These are phyloP conservation scores for Parasarocladium wereldwijsianum DNA, from an alignment of 2,329 filamentous ascomycete species.

Conservation along the genomic window DNA sequence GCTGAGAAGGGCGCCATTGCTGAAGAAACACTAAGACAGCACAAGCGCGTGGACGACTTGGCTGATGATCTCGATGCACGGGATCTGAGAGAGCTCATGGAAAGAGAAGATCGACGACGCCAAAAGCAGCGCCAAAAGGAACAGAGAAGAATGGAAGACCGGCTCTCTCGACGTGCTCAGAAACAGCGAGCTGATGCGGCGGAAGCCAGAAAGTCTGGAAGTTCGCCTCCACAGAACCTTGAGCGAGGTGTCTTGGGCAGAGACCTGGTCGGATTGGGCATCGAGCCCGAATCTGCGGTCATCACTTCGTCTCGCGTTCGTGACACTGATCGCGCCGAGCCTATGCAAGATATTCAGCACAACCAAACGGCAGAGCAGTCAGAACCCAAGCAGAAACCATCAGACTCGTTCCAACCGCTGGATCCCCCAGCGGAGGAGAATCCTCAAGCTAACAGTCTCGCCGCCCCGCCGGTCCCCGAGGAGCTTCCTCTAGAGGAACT, in stretches of 20 bases:
- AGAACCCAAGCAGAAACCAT: neutral
- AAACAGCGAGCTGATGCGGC: conserved; percentile 45
- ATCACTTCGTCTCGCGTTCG: conserved; percentile 39
- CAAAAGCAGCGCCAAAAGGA: conserved; percentile 60
- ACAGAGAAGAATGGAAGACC: conserved; percentile 49
- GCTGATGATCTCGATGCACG: conserved; percentile 77
- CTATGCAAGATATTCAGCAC: conserved; percentile 11
- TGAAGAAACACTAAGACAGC: conserved; percentile 44
- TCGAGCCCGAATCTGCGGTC: conserved; percentile 37
- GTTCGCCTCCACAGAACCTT: conserved; percentile 38
- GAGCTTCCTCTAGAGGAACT: conserved; percentile 4
- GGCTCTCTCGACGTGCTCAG: conserved; percentile 52
- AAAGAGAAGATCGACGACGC: conserved; percentile 67
- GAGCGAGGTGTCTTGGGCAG: conserved; percentile 46
- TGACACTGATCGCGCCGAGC: conserved; percentile 10
- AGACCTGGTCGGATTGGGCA: conserved; percentile 39
- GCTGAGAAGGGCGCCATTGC: conserved; percentile 37
- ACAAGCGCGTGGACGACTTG: conserved; percentile 52
- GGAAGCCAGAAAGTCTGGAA: conserved; percentile 34
- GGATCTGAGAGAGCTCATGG: conserved; percentile 76
- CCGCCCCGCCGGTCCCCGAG: no score
- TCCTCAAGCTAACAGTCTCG: no score
- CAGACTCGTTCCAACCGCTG: no score
- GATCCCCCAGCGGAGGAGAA: no score
- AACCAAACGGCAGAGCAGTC: conserved; percentile 8